These are phyloP conservation scores for Cichorium intybus DNA, from an alignment of 140 eudicot species.

Conservation along the genomic window DNA sequence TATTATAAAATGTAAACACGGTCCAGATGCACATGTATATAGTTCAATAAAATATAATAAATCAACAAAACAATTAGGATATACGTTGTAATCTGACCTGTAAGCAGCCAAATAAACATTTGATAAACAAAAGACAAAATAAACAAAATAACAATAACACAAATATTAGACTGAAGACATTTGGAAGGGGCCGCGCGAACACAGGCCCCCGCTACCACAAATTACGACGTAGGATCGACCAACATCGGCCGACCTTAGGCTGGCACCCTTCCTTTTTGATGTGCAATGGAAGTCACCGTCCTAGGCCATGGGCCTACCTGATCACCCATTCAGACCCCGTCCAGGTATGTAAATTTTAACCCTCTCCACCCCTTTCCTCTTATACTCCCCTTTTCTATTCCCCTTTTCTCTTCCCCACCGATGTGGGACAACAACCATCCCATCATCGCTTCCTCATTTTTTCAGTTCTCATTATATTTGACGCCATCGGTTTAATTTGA, in stretches of 20 bases:
- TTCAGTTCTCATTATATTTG: no score
- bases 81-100: no score
- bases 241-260: constrained; percentile 34
- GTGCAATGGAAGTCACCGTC: constrained; percentile 47
- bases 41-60: no score
- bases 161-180: background rate
- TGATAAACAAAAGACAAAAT: no score
- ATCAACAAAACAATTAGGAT: no score
- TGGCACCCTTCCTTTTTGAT: constrained; percentile 24
- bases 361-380: background rate
- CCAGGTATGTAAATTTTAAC: constrained; percentile 33
- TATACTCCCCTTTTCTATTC: constrained; percentile 2
- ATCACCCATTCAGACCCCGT: constrained; percentile 47
- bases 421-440: constrained; percentile 22
- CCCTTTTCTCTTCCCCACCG: background rate
- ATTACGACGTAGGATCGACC: constrained; percentile 45
- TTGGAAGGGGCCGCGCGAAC: constrained; percentile 35
- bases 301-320: constrained; percentile 49
- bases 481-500: no score
- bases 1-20: no score
- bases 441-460: no score
- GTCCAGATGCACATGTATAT: no score
- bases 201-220: constrained; percentile 36
- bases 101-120: no score
- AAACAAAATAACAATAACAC: background rate